A percentile compares a stretch with the other conserved stretches of the same genome.
phyloP scores from a whole-genome alignment of 176 grass and related monocot genomes.

The Bothriochloa decipiens region DNA sequence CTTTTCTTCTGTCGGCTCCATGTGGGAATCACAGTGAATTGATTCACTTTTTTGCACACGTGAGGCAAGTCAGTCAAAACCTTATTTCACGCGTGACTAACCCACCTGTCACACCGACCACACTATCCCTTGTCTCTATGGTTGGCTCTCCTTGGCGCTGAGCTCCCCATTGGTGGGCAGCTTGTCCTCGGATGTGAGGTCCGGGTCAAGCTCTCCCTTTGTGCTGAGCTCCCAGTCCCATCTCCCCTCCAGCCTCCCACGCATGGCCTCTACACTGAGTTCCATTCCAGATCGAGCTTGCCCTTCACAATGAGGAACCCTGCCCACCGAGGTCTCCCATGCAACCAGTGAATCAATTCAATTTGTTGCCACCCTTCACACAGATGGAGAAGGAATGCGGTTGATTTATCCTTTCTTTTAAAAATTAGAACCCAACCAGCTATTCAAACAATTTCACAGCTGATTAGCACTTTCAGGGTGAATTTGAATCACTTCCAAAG shows the following conservation, averaged over 20 bases:
- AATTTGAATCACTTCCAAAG: not conserved
- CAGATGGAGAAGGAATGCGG: not conserved
- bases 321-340: not conserved
- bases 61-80: not conserved
- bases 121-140: not conserved
- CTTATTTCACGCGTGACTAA: not conserved
- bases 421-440: not conserved
- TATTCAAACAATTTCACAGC: not conserved
- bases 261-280: not conserved
- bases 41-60: not conserved
- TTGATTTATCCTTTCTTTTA: not conserved
- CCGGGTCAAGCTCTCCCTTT: not conserved
- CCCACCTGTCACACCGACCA: not conserved
- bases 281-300: not conserved
- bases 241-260: not conserved
- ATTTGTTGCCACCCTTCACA: not conserved
- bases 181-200: not conserved
- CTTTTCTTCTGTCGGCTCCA: not conserved
- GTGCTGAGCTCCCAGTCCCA: not conserved
- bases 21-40: slow-evolving; percentile 6
- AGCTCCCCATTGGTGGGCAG: not conserved
- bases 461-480: not conserved
- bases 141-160: not conserved
- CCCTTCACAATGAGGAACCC: not conserved
- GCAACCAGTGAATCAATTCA: not conserved